These are phyloP conservation scores for Boletus coccyginus DNA, from an alignment of 768 basidiomycete genomes.

Conservation along the genomic window DNA sequence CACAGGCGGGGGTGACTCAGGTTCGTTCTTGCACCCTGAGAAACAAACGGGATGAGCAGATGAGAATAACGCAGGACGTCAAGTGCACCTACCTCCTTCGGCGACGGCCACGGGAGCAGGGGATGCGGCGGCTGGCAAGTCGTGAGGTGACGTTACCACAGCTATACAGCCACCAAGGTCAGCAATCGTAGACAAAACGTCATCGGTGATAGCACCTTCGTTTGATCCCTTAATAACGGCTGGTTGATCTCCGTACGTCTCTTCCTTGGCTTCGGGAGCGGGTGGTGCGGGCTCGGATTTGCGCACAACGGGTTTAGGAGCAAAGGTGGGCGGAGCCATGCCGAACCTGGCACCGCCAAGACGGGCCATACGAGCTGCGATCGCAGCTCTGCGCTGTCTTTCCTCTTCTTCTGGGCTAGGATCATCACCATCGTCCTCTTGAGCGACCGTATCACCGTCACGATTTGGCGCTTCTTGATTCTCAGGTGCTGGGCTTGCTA, in stretches of 20 bases:
- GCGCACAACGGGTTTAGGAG: conserved; percentile 45
- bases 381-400: conserved; percentile 75
- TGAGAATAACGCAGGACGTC: background rate
- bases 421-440: conserved; percentile 24
- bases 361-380: conserved; percentile 91
- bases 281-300: conserved; percentile 23
- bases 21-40: conserved; percentile 22
- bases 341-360: conserved; percentile 83
- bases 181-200: conserved; percentile 2
- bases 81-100: conserved; percentile 18
- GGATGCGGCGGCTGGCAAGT: conserved; percentile 1
- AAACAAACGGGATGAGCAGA: conserved; percentile 5
- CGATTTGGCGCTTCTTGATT: conserved; percentile 11
- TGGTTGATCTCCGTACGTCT: conserved; percentile 9
- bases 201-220: conserved; percentile 17
- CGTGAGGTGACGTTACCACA: conserved; percentile 13
- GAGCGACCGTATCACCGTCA: conserved; percentile 29
- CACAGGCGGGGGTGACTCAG: conserved; percentile 29
- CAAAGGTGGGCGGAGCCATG: conserved; percentile 75
- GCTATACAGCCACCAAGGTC: conserved; percentile 6
- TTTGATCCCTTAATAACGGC: conserved; percentile 5
- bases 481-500: conserved; percentile 16
- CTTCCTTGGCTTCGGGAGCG: conserved; percentile 15
- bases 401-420: conserved; percentile 63
- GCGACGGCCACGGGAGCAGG: background rate